Evolutionary conservation across 352 stramenopile species (phyloP).

Genomic region (Phytophthora sansomeana): DNA sequence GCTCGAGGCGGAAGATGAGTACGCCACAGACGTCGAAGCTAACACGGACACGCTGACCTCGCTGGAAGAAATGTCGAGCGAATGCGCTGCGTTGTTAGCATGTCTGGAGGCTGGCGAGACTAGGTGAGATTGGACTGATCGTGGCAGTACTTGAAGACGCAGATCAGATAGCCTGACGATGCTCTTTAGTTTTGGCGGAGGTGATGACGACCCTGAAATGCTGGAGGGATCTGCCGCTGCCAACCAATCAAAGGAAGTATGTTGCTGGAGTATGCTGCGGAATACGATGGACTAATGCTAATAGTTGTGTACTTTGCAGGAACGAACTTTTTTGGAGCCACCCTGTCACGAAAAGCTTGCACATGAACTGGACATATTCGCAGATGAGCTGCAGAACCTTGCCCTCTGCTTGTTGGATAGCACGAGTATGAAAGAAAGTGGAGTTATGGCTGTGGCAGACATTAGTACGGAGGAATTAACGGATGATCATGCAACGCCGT

Average conservation of each 20-base stretch:
- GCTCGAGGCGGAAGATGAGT: constrained; percentile 10
- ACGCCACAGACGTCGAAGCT: not conserved
- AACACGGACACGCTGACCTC: constrained; percentile 19
- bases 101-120: constrained; percentile 25
- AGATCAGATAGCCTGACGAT: not conserved
- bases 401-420: constrained; percentile 14
- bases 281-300: too few species aligned
- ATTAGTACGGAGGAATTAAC: not conserved
- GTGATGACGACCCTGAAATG: not conserved
- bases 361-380: constrained; percentile 39
- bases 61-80: constrained; percentile 28
- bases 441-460: not conserved
- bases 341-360: constrained; percentile 14
- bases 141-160: not conserved
- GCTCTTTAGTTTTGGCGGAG: not conserved
- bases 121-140: not conserved
- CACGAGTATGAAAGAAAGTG: not conserved
- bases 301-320: not conserved
- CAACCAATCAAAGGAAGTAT: not conserved
- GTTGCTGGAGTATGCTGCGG: too few species aligned
- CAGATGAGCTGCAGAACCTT: constrained; percentile 36
- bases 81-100: constrained; percentile 31
- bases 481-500: not conserved
- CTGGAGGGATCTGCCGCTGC: not conserved
- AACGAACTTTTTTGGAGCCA: not conserved